Percentiles rank a stretch among this genome's conserved stretches.
Evolutionary conservation across 176 grass and related monocot genomes (phyloP).

Genomic region (Musa troglodytarum): DNA sequence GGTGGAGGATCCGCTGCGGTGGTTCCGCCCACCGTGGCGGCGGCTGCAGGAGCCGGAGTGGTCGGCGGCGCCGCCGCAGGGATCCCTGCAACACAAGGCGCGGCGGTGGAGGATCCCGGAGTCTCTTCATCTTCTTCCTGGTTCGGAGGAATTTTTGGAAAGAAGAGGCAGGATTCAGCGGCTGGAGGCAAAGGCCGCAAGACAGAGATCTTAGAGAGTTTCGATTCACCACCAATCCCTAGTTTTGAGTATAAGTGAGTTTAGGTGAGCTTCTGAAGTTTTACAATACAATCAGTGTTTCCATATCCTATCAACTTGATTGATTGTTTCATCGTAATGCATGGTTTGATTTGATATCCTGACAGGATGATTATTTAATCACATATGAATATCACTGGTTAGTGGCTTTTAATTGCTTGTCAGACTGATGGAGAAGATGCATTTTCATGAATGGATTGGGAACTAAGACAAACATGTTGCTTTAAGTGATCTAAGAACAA

Average conservation of each 20-base stretch:
- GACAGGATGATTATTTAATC: background rate
- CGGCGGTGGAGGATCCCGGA: background rate
- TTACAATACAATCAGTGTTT: too few species aligned
- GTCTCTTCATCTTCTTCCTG: conserved; percentile 6
- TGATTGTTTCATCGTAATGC: too few species aligned
- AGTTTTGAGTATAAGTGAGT: conserved; percentile 8
- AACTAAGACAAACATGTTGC: too few species aligned
- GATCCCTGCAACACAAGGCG: background rate
- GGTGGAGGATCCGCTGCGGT: background rate
- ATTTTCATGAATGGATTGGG: too few species aligned
- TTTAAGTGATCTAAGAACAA: too few species aligned
- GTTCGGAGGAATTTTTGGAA: conserved; percentile 18
- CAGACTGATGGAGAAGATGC: too few species aligned
- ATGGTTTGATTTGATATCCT: background rate
- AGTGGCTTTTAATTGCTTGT: too few species aligned
- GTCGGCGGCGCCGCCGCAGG: background rate
- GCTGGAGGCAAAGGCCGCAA: background rate
- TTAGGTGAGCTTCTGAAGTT: background rate
- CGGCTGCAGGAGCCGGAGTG: background rate
- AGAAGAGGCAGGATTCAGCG: background rate
- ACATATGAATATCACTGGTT: too few species aligned
- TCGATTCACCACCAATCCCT: conserved; percentile 1
- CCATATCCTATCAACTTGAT: too few species aligned
- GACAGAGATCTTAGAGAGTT: conserved; percentile 9
- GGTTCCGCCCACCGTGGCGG: background rate